phyloP scores from a whole-genome alignment of 106 monocot species.

The Hemerocallis citrina region DNA sequence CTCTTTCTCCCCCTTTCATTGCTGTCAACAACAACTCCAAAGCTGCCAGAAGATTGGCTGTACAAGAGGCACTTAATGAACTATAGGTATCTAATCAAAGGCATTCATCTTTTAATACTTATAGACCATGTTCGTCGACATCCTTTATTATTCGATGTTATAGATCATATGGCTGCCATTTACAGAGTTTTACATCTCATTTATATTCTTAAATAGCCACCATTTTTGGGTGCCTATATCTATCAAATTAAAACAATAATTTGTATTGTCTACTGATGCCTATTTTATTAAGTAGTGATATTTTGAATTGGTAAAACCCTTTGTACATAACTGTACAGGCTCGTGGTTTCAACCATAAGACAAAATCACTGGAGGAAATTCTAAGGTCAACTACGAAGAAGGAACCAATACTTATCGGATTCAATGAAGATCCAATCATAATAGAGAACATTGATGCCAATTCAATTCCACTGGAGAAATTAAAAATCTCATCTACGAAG shows the following conservation, averaged over 20 bases:
- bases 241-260: too few relatives aligned
- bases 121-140: too few relatives aligned
- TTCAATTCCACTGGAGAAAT: neutral
- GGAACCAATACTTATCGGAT: slow-evolving; percentile 66
- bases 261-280: too few relatives aligned
- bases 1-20: too few relatives aligned
- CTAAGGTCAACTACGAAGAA: slow-evolving; percentile 35
- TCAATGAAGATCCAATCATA: slow-evolving; percentile 53
- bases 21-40: slow-evolving; percentile 65
- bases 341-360: slow-evolving; percentile 63
- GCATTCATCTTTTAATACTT: too few relatives aligned
- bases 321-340: slow-evolving; percentile 35
- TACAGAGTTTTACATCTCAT: too few relatives aligned
- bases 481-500: slow-evolving; percentile 3
- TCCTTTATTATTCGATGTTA: too few relatives aligned
- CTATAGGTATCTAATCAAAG: too few relatives aligned
- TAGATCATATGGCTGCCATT: too few relatives aligned
- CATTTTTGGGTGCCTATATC: too few relatives aligned
- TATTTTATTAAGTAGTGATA: neutral
- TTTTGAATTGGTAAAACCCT: neutral
- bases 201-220: too few relatives aligned
- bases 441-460: slow-evolving; percentile 12
- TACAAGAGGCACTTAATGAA: slow-evolving; percentile 51
- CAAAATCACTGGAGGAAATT: slow-evolving; percentile 62
- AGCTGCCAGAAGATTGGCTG: slow-evolving; percentile 60